Base-by-base conservation (phyloP, 768 basidiomycete species). In the Suillus placidus region DNA sequence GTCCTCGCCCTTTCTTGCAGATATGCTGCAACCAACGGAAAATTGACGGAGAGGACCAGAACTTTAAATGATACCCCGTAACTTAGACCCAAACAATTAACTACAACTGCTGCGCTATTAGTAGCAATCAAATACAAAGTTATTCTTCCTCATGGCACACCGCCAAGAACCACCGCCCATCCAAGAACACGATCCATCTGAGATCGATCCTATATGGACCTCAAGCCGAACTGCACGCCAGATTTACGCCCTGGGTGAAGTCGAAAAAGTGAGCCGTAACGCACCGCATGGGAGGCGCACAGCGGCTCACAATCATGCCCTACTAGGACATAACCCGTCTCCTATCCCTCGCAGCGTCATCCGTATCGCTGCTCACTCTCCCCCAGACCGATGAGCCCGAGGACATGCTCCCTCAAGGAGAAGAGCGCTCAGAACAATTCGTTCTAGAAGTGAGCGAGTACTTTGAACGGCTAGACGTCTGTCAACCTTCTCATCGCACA, bases 391-490 rank as follows among this genome's bases (percentile, higher is more conserved):
- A 94, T 72, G 82, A 76, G 1, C 83, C 87, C 4, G 86, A 86
- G 8, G 89, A 90, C 61, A 82, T 79, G 63, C 82, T 93, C 9
- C 91, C 92, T 3, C 88, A 90, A 71, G 92, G 91, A 47, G 92
- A 89, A 66, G 92, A 94, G 76, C 83, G 92, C 42, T 92, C 91
- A 16, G 91, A 94, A 72, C 90, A 92, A 71, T 93, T 94, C 69
- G 92, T 93, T 47, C 82, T 90, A 49, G 91, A 93, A 79, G 91
- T 91, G 61, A 89, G 89, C 80, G 90, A 93, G 73, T 94, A 93
- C 76, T 94, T 93, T 72, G 89, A 93, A 70, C 87, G 89, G 34
- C 81, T 94, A 10, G 89, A 94, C 74, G 92, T 93, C 71, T 63
- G 84, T 74, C 81, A n/a, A 26, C 26, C 62, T 32, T 47, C 47